Evolutionary conservation across 2,329 filamentous ascomycete species (phyloP).

Genomic region (Albophoma yamanashiensis): DNA sequence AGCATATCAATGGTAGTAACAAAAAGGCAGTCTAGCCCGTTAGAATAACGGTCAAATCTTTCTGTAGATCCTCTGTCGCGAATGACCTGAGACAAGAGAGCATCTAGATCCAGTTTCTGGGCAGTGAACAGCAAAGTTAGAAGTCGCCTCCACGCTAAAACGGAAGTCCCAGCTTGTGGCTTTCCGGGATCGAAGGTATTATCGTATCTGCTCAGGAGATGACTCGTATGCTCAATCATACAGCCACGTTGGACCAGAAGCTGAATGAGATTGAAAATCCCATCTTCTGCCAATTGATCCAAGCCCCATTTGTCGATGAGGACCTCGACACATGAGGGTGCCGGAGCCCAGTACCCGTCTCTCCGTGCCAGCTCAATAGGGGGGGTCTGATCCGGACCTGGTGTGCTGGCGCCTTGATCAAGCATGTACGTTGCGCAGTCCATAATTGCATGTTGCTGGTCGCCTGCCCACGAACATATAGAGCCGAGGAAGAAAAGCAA

Average conservation of each 20-base stretch:
- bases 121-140: background rate
- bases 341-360: background rate
- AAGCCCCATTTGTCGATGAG: background rate
- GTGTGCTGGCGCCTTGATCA: background rate
- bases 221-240: background rate
- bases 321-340: background rate
- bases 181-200: background rate
- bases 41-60: accelerated
- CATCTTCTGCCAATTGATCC: background rate
- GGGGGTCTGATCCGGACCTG: background rate
- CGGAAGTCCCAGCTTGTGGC: background rate
- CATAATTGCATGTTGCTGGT: background rate
- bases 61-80: background rate
- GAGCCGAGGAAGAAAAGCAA: background rate
- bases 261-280: background rate
- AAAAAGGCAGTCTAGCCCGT: background rate
- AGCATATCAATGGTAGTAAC: background rate
- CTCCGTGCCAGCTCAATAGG: background rate
- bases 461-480: background rate
- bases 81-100: background rate
- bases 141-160: background rate
- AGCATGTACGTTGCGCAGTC: background rate
- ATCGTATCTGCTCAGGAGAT: background rate
- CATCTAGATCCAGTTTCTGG: background rate
- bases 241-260: background rate